Evolutionary conservation across 1,284 basidiomycete species (phyloP).

Genomic region (Pseudomicrostroma phylloplanum): DNA sequence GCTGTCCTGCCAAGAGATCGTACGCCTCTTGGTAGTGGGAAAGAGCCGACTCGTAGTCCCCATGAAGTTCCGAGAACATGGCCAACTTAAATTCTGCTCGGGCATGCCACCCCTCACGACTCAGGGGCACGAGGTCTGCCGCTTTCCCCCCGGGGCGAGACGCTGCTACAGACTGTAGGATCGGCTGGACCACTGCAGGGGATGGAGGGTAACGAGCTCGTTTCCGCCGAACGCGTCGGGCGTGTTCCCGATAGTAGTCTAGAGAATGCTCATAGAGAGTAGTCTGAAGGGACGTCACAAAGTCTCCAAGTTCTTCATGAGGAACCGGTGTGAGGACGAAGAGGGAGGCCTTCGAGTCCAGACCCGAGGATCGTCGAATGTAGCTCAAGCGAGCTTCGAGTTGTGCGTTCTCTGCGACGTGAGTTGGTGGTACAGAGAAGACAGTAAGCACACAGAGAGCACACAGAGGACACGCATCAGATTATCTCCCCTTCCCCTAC

Average conservation of each 20-base stretch:
- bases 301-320: slow-evolving; percentile 61
- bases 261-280: slow-evolving; percentile 79
- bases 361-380: slow-evolving; percentile 74
- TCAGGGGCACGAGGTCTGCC: slow-evolving; percentile 52
- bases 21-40: slow-evolving; percentile 22
- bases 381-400: slow-evolving; percentile 76
- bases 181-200: slow-evolving; percentile 40
- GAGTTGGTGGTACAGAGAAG: background rate
- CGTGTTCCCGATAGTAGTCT: slow-evolving; percentile 87
- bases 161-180: slow-evolving; percentile 17
- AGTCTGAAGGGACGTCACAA: slow-evolving; percentile 64
- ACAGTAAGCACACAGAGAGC: background rate
- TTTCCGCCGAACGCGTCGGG: slow-evolving; percentile 81
- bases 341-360: slow-evolving; percentile 82
- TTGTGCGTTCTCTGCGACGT: slow-evolving; percentile 54
- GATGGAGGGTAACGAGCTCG: slow-evolving; percentile 62
- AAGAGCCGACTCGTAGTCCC: slow-evolving; percentile 67
- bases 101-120: slow-evolving; percentile 87
- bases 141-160: background rate
- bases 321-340: slow-evolving; percentile 91
- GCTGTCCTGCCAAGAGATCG: slow-evolving; percentile 10
- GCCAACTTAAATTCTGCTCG: slow-evolving; percentile 95
- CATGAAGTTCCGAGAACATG: slow-evolving; percentile 85
- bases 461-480: background rate
- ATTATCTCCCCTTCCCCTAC: too few species aligned